phyloP scores from a whole-genome alignment of 140 eudicot species.

The Bidens hawaiensis region DNA sequence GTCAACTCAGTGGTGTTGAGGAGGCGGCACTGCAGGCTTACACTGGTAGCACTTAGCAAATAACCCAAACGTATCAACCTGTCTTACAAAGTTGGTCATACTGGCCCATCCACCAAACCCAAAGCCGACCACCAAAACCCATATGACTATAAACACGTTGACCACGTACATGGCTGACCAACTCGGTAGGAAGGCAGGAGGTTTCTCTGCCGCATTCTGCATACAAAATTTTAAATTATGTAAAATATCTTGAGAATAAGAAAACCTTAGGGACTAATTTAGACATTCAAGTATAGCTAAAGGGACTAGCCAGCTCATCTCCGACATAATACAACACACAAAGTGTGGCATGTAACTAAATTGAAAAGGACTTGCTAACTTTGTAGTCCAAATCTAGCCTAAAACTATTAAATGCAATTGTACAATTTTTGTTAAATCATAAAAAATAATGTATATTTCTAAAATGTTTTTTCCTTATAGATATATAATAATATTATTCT shows the following conservation, averaged over 20 bases:
- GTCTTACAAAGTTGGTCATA: slow-evolving; percentile 72
- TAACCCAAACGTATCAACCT: slow-evolving; percentile 85
- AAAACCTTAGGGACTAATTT: slow-evolving; percentile 13
- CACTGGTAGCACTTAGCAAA: slow-evolving; percentile 98
- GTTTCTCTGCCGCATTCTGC: slow-evolving; percentile 94
- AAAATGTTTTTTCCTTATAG: background rate
- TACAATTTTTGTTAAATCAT: background rate
- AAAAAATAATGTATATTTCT: background rate
- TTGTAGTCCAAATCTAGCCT: slow-evolving; percentile 36
- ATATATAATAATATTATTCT: background rate
- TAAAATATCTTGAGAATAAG: background rate
- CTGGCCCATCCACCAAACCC: slow-evolving; percentile 98
- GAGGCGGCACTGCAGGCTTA: slow-evolving; percentile 46
- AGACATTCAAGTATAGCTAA: slow-evolving; percentile 2
- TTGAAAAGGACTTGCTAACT: slow-evolving; percentile 52
- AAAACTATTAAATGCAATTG: slow-evolving; percentile 41
- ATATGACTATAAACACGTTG: slow-evolving; percentile 54
- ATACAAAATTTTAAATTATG: background rate
- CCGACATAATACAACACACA: slow-evolving; percentile 31
- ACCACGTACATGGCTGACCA: slow-evolving; percentile 77
- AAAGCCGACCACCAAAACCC: slow-evolving; percentile 76
- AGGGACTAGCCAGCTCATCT: slow-evolving; percentile 46
- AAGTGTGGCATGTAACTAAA: slow-evolving; percentile 47
- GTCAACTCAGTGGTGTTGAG: slow-evolving; percentile 40
- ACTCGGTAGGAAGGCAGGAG: slow-evolving; percentile 68